phyloP scores from a whole-genome alignment of 2,329 filamentous ascomycete genomes.

The Botrytis hyacinthi region DNA sequence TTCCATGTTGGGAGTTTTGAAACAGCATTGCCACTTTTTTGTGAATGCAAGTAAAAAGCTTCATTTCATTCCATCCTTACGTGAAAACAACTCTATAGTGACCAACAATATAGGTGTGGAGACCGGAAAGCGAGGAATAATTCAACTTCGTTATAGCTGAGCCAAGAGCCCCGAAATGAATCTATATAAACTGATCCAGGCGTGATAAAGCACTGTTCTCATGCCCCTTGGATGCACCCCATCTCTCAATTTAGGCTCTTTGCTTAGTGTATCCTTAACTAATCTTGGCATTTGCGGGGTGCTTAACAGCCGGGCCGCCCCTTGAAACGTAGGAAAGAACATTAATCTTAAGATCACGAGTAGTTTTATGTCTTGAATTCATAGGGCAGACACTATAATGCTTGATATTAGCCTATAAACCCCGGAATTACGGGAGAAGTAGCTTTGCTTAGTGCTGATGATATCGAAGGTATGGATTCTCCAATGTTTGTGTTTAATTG shows the following conservation, averaged over 20 bases:
- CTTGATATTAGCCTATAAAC: slow-evolving; percentile 2
- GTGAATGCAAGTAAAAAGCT: neutral
- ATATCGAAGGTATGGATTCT: neutral
- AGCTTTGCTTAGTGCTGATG: neutral
- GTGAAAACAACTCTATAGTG: neutral
- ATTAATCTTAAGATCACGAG: neutral
- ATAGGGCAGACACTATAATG: neutral
- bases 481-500: neutral
- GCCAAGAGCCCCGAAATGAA: neutral
- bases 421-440: neutral
- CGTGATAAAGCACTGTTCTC: neutral
- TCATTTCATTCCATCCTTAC: neutral
- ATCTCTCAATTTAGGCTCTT: slow-evolving; percentile 10
- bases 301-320: neutral
- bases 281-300: slow-evolving; percentile 10
- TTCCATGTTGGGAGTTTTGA: neutral
- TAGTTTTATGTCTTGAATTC: neutral
- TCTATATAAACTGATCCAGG: neutral
- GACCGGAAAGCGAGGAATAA: neutral
- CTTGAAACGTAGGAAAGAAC: neutral
- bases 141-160: neutral
- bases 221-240: neutral
- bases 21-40: neutral
- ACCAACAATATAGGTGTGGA: too few species aligned
- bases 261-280: neutral